Base-by-base conservation (phyloP, 179 eudicot species). In the Silene coronaria region DNA sequence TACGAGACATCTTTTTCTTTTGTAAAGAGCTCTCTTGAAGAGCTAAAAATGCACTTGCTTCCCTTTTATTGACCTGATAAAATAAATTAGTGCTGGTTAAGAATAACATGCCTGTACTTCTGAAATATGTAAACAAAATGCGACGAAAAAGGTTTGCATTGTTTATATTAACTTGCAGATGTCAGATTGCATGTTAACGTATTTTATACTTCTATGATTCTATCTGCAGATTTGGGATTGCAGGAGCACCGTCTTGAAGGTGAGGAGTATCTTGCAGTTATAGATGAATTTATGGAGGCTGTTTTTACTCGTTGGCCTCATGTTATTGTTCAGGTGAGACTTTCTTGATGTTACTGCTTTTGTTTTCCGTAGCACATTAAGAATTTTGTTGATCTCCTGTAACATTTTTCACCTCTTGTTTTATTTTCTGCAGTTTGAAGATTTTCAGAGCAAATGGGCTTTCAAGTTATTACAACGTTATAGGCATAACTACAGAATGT, bases 391-490 rank as follows among this genome's bases (percentile, higher is more conserved):
- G n/a, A 28, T 45, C 45, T 60, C n/a, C 45, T 67, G 30, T 59
- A 13, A 55, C 68, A 27, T 61, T 63, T 11, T 57, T 57, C 14
- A 34, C 64, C 23, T 60, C 21, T 26, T 51, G 19, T 42, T 38
- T 16, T 68, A 24, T 67, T 16, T 48, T 62, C 10, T 79, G 80
- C 84, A 94, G 98, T 94, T 94, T 82, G 98, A 94, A 88, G 98
- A 94, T 87, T 94, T 94, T 75, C 97, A 94, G 88, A 94, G 94
- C 86, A 94, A 89, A 89, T 94, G 98, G 98, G 98, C 98, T 55
- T 92, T 94, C 80, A 90, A 85, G 81, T 75, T 94, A 75, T 82
- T 94, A 87, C 95, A 94, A 86, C 96, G 98, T 48, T 94, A 92
- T 77, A 86, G 97, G 81, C 81, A 87, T 75, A 89, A 74, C 71